Conservation (phyloP, 2,329 filamentous ascomycete species). For the Cercospora citrullina region DNA sequence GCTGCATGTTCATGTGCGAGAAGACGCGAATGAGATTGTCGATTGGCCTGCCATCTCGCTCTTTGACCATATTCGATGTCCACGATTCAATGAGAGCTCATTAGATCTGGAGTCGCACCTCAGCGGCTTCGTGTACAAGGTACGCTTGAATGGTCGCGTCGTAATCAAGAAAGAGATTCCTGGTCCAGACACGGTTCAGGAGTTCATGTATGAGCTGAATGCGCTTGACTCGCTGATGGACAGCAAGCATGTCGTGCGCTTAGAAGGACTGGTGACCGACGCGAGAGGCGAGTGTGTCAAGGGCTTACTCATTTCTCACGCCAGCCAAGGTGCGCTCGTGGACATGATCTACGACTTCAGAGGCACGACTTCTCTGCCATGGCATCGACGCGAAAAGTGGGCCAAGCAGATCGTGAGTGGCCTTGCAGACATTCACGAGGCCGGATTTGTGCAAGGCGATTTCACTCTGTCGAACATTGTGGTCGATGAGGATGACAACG, state of each 20-base stretch:
- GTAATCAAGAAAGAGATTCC: conserved; percentile 99
- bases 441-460: conserved; percentile 94
- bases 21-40: conserved; percentile 94
- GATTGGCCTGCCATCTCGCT: conserved; percentile 73
- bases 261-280: conserved; percentile 86
- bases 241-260: conserved; percentile 76
- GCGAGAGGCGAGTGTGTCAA: conserved; percentile 73
- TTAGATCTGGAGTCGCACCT: conserved; percentile 87
- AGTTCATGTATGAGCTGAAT: conserved; percentile 97
- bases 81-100: conserved; percentile 67
- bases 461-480: conserved; percentile 98
- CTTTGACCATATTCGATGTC: conserved; percentile 66
- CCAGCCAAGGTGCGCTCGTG: conserved; percentile 81
- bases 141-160: conserved; percentile 64
- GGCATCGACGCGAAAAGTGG: conserved; percentile 79
- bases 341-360: conserved; percentile 84
- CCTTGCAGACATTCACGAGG: conserved; percentile 88
- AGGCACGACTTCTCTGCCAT: conserved; percentile 56
- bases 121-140: conserved; percentile 96
- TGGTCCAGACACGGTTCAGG: conserved; percentile 89
- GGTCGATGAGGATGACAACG: conserved; percentile 77
- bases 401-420: conserved; percentile 87
- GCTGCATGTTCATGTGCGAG: conserved; percentile 94
- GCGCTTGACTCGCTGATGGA: conserved; percentile 76
- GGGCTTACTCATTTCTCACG: conserved; percentile 85